These are phyloP conservation scores for Entrophospora sp. DNA, from an alignment of 192 early-diverging fungal species.

Conservation along the genomic window DNA sequence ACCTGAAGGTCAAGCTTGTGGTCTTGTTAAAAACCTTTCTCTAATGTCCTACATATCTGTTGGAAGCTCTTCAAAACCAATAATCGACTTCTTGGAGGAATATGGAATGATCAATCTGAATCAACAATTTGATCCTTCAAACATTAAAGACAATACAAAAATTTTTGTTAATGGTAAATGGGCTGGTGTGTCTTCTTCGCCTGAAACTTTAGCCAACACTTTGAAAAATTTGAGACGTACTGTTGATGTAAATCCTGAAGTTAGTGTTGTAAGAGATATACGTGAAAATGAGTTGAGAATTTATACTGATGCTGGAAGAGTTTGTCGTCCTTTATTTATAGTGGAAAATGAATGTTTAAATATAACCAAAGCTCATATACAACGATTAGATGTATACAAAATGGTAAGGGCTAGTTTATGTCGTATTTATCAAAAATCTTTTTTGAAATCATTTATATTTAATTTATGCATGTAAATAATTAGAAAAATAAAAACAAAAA, in stretches of 20 bases:
- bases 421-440: not conserved
- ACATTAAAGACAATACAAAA: conserved; percentile 63
- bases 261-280: conserved; percentile 91
- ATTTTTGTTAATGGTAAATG: conserved; percentile 98
- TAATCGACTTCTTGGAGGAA: conserved; percentile 87
- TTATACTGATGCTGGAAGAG: conserved; percentile 93
- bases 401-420: conserved; percentile 19
- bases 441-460: not conserved
- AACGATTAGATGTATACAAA: conserved; percentile 38
- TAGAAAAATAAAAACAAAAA: not conserved
- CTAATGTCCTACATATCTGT: conserved; percentile 95
- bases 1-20: conserved; percentile 98
- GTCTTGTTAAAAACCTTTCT: conserved; percentile 97
- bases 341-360: conserved; percentile 68
- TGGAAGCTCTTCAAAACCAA: conserved; percentile 66
- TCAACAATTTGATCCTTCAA: conserved; percentile 13
- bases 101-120: conserved; percentile 83
- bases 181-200: conserved; percentile 88
- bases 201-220: conserved; percentile 75
- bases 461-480: too few species aligned
- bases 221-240: conserved; percentile 76
- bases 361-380: conserved; percentile 56
- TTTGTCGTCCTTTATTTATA: conserved; percentile 90
- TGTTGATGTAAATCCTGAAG: conserved; percentile 82
- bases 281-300: conserved; percentile 92